Conservation (phyloP, 2,329 filamentous ascomycete genomes). For the Xylariaceae sp. region DNA sequence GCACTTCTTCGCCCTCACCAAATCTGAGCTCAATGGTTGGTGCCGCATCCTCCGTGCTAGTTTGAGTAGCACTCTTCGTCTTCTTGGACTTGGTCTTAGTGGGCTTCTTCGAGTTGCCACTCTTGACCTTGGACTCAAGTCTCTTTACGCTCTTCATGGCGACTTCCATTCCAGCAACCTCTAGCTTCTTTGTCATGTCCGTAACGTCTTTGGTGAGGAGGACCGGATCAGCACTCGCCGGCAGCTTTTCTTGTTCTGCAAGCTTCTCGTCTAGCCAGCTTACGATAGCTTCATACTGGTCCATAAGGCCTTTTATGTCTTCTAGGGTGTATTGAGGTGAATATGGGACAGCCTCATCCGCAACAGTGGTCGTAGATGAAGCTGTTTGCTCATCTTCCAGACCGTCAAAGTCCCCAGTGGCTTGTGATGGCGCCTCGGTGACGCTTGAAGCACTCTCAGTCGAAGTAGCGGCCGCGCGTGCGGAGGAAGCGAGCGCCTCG, state of each 20-base stretch:
- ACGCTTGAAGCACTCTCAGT: slow-evolving; percentile 38
- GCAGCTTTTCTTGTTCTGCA: slow-evolving; percentile 64
- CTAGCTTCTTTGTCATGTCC: slow-evolving; percentile 63
- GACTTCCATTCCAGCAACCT: slow-evolving; percentile 64
- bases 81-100: slow-evolving; percentile 41
- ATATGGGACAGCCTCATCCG: slow-evolving; percentile 49
- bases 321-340: slow-evolving; percentile 66
- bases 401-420: slow-evolving; percentile 58
- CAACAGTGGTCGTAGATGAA: slow-evolving; percentile 37
- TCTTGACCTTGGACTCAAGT: slow-evolving; percentile 44
- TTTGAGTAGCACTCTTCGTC: slow-evolving; percentile 34
- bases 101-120: slow-evolving; percentile 36
- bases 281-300: slow-evolving; percentile 55
- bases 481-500: slow-evolving; percentile 54
- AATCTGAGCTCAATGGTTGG: slow-evolving; percentile 39
- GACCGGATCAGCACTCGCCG: slow-evolving; percentile 66
- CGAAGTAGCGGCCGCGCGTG: slow-evolving; percentile 44
- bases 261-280: slow-evolving; percentile 73
- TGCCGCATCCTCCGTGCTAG: slow-evolving; percentile 31
- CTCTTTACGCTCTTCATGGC: slow-evolving; percentile 62
- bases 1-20: slow-evolving; percentile 40
- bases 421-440: slow-evolving; percentile 43
- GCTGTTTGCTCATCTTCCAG: slow-evolving; percentile 64
- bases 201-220: slow-evolving; percentile 68
- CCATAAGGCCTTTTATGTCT: slow-evolving; percentile 63